Percentiles rank a stretch among this genome's conserved stretches.
These are phyloP conservation scores for Tuber indicum DNA, from an alignment of 495 filamentous ascomycete species.

Conservation along the genomic window DNA sequence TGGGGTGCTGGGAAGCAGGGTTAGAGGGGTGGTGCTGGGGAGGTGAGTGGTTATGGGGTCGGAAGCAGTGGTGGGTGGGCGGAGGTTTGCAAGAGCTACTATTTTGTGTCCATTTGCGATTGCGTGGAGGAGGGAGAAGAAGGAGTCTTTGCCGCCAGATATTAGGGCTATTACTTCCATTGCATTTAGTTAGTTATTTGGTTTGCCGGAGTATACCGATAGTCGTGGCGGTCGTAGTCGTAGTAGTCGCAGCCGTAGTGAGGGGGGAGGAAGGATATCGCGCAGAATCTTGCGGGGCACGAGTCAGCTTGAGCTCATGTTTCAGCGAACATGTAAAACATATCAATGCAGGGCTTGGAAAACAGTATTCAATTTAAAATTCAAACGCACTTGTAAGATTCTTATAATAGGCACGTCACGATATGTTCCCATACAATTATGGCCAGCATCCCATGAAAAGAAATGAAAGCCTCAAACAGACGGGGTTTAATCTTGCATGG, in stretches of 20 bases:
- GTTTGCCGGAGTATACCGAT: background rate
- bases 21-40: conserved; percentile 10
- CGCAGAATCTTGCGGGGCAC: background rate
- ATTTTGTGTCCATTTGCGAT: conserved; percentile 75
- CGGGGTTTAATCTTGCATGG: conserved; percentile 36
- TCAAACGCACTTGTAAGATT: background rate
- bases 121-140: conserved; percentile 89
- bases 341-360: background rate
- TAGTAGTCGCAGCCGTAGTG: background rate
- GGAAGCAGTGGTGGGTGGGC: conserved; percentile 49
- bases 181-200: background rate
- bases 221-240: background rate
- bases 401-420: background rate
- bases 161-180: conserved; percentile 78
- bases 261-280: background rate
- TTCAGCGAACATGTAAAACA: background rate
- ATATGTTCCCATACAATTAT: conserved; percentile 25
- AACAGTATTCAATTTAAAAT: background rate
- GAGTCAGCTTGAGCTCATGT: background rate
- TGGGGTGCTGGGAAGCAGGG: conserved; percentile 6
- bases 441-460: conserved; percentile 35
- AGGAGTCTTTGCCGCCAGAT: conserved; percentile 94
- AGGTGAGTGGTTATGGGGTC: conserved; percentile 8
- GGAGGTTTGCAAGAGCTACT: conserved; percentile 81
- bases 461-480: conserved; percentile 37